Base-by-base conservation (phyloP, 306 rosid species). In the Malus domestica region DNA sequence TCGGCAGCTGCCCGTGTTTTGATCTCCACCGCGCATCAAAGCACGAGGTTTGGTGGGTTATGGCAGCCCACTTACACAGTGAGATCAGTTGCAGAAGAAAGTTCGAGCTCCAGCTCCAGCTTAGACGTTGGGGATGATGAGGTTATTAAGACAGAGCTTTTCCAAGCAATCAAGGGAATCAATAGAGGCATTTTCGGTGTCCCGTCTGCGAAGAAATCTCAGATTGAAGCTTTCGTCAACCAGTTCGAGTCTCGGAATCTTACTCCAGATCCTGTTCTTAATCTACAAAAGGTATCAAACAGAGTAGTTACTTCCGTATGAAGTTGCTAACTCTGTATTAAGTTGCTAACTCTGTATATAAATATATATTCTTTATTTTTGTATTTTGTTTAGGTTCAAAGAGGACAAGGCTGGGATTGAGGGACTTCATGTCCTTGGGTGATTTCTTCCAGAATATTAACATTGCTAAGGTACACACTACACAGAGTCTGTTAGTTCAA, bases 361-460 rank as follows among this genome's bases (percentile, higher is more conserved):
- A 45, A 46, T 51, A 68, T 3, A 30, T 30, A 10, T 20, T 30
- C 6, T 19, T 68, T 15, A 9, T 67, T 83, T 73, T 68, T 68
- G 29, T 58, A 27, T 14, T 75, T 77, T 76, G 77, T 71, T 75
- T 91, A 83, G 98, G 97, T 59, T 83, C 96, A 55, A 93, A 89
- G 86, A 87, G 97, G 79, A 91, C 96, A 55, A 93, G 91, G 87
- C 86, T 93, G 33, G 97, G 97, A 70, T 86, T 93, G 66, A 81
- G 97, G 83, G 97, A 93, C 72, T 89, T 93, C 71, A 88, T 91
- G 82, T 88, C 97, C 33, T 71, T 93, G 83, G 97, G 89, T 71
- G 98, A 93, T 10, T 91, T 93, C 78, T 73, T 84, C 40, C 96
- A 93, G 77, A 88, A 44, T 19, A 91, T 93, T 80, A 88, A 91